Base-by-base conservation (phyloP, 1,139 yeast genomes). In the Oligophagozyma castellii region DNA sequence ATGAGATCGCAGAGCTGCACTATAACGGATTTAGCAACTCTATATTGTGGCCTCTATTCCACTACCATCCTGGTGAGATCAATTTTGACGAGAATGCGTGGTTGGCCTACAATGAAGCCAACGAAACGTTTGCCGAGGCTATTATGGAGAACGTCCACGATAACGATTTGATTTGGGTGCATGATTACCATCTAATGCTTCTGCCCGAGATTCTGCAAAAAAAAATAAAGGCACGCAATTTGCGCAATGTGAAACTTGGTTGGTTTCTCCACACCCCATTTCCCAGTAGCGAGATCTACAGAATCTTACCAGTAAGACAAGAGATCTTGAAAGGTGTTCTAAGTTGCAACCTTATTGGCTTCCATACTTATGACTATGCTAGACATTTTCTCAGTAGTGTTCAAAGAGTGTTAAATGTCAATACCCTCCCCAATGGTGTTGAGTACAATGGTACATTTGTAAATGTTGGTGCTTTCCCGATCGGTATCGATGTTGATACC, bases 321-420 rank as follows among this genome's bases (percentile, higher is more conserved):
- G 98, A 92, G 55, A 84, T 92, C 32, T 62, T 92, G 44, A 71
- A 70, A 36, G 99, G 99, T 28, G 93, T 92, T 2, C 61, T 92
- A 50, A 77, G 92, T 44, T 89, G 96, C 58, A 95, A 92, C 52
- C 66, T 92, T 44, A 74, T 92, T 47, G 99, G 99, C 0, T 92
- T 92, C 66, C 99, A 92, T 55, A 92, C 98, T n/a, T 92, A 92
- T 55, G 99, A 92, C 55, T 92, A 92, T 48, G 98, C 95, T n/a
- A 70, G 99, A 44, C 99, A 92, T 59, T 92, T 92, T 56, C 58
- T 92, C 33, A 77, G 93, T 13, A 75, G 94, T 1, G 95, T 89
- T n/a, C 74, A 86, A 35, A 65, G 95, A 36, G 79, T 89, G 19
- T 67, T 92, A 30, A 69, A 79, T 36, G 75, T 84, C 11, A 76